Conservation (phyloP, 2,329 filamentous ascomycete species). For the Purpureocillium takamizusanense region DNA sequence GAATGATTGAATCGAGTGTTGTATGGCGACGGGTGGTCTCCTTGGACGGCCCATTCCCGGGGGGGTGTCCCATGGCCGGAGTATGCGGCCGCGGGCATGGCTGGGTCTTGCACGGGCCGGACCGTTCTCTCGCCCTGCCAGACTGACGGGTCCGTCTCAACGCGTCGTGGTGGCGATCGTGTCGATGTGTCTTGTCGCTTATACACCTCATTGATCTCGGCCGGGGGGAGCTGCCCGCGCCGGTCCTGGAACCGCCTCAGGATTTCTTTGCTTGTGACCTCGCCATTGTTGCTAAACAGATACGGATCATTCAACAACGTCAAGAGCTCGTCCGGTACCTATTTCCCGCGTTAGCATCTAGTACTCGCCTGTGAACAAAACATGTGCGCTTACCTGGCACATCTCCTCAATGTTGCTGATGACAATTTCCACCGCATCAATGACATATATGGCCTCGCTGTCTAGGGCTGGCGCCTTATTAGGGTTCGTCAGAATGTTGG, state of each 20-base stretch:
- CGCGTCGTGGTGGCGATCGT: slow-evolving; percentile 47
- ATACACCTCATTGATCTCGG: slow-evolving; percentile 48
- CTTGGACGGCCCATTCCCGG: slow-evolving; percentile 37
- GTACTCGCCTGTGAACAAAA: background rate
- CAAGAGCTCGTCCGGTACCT: slow-evolving; percentile 91
- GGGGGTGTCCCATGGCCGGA: slow-evolving; percentile 37
- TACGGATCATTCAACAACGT: slow-evolving; percentile 75
- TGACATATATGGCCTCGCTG: slow-evolving; percentile 83
- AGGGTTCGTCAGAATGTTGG: slow-evolving; percentile 78
- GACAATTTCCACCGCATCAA: slow-evolving; percentile 83
- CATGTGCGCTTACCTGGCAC: slow-evolving; percentile 67
- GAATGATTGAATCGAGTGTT: slow-evolving; percentile 32
- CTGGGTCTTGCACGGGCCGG: slow-evolving; percentile 62
- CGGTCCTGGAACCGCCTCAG: slow-evolving; percentile 87
- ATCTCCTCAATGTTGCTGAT: slow-evolving; percentile 93
- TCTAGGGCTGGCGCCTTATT: slow-evolving; percentile 61
- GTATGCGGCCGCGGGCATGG: slow-evolving; percentile 26
- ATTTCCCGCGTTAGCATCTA: background rate
- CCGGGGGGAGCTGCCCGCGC: slow-evolving; percentile 47
- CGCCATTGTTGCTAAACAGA: slow-evolving; percentile 71
- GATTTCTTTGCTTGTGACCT: slow-evolving; percentile 95
- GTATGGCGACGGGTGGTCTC: slow-evolving; percentile 37
- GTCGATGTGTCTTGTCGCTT: slow-evolving; percentile 49
- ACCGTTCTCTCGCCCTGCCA: slow-evolving; percentile 81
- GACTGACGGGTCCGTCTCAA: slow-evolving; percentile 80